phyloP scores from a whole-genome alignment of 495 filamentous ascomycete genomes.

The Neurospora discreta region DNA sequence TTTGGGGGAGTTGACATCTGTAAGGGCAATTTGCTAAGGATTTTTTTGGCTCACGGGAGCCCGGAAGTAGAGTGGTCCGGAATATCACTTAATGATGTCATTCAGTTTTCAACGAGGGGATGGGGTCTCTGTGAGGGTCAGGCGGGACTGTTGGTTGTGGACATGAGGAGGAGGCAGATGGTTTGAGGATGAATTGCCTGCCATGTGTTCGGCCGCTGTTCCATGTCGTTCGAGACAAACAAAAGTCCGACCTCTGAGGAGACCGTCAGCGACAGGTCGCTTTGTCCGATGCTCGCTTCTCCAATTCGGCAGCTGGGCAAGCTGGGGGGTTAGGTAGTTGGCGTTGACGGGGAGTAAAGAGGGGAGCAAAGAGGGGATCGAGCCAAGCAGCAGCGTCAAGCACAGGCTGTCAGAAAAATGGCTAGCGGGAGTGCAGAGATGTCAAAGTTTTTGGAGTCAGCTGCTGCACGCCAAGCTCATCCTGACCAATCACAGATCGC shows the following conservation, averaged over 20 bases:
- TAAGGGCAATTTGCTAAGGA: not conserved
- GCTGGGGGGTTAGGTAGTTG: not conserved
- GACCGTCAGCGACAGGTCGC: not conserved
- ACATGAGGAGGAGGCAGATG: not conserved
- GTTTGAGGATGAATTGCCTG: not conserved
- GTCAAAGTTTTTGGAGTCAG: not conserved
- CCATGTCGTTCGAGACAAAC: not conserved
- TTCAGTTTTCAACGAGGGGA: not conserved
- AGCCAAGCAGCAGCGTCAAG: not conserved
- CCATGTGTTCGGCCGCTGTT: not conserved
- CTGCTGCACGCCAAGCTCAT: not conserved
- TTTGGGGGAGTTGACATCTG: not conserved
- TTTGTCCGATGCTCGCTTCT: not conserved
- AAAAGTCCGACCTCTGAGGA: not conserved
- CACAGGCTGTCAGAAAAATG: not conserved
- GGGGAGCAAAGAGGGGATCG: not conserved
- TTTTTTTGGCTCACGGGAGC: no score
- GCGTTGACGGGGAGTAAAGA: not conserved
- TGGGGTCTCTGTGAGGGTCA: not conserved
- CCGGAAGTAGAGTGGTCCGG: not conserved
- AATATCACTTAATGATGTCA: not conserved
- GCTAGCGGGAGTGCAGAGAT: not conserved
- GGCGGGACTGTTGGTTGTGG: not conserved
- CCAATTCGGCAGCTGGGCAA: not conserved
- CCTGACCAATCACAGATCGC: not conserved